These are phyloP conservation scores for Metrosideros polymorpha DNA, from an alignment of 441 rosid species.

Conservation along the genomic window DNA sequence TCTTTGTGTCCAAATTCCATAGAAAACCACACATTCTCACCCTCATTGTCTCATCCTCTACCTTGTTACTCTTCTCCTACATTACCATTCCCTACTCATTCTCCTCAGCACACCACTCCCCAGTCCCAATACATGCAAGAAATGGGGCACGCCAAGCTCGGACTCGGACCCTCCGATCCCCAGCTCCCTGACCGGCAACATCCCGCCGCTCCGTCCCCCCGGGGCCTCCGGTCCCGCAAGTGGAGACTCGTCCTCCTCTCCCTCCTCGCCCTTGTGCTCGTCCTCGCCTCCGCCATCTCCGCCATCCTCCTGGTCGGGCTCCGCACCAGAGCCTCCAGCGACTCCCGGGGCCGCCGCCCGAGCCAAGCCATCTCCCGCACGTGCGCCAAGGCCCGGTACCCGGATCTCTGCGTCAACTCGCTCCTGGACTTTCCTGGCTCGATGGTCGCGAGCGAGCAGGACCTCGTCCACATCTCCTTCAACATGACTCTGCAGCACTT, in stretches of 20 bases:
- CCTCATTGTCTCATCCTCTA: neutral
- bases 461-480: conserved; percentile 85
- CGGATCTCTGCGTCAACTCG: conserved; percentile 56
- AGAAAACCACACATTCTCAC: neutral
- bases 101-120: neutral
- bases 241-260: conserved; percentile 40
- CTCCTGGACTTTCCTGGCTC: conserved; percentile 66
- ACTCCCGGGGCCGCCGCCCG: conserved; percentile 5
- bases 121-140: neutral
- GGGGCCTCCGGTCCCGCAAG: conserved; percentile 5
- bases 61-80: neutral
- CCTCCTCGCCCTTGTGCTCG: conserved; percentile 24
- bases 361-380: conserved; percentile 51
- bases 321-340: conserved; percentile 13
- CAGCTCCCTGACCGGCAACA: neutral
- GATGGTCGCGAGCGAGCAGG: conserved; percentile 41
- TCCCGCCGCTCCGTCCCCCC: conserved; percentile 1
- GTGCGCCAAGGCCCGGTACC: conserved; percentile 58
- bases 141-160: neutral
- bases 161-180: neutral
- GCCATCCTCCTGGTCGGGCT: conserved; percentile 31
- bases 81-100: neutral
- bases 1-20: neutral
- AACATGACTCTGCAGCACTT: conserved; percentile 79
- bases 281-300: conserved; percentile 53